A percentile compares a stretch with the other conserved stretches of the same genome.
phyloP scores from a whole-genome alignment of 2,329 filamentous ascomycete species.

The Falciphora oryzae region DNA sequence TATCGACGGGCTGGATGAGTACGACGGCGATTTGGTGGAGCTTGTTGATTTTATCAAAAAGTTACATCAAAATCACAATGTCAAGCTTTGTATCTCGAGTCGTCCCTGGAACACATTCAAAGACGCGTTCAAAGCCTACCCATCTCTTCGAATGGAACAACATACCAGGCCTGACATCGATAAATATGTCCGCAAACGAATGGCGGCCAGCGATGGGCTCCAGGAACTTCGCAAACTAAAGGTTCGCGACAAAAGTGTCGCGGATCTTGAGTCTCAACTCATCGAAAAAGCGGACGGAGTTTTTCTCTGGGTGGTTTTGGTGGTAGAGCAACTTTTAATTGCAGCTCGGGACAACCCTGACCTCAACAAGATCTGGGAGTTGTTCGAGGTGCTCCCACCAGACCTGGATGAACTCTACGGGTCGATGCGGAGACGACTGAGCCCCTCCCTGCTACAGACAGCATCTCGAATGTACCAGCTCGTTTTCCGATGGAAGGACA shows the following conservation, averaged over 20 bases:
- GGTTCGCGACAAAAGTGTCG: neutral
- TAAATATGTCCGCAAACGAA: neutral
- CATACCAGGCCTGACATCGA: neutral
- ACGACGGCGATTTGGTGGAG: neutral
- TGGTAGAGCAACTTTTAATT: neutral
- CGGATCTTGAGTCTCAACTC: neutral
- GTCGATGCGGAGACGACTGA: neutral
- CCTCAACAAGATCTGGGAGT: neutral
- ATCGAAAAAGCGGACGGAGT: neutral
- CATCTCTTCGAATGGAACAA: neutral
- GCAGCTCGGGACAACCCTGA: neutral
- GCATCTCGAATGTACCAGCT: neutral
- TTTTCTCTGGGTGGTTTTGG: neutral
- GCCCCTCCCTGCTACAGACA: neutral
- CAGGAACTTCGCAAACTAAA: neutral
- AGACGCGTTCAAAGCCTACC: neutral
- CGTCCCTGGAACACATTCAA: neutral
- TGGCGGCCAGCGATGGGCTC: neutral
- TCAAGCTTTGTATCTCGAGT: neutral
- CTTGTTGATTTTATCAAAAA: neutral
- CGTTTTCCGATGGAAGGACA: neutral
- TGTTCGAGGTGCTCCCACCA: neutral
- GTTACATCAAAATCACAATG: neutral
- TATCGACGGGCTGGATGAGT: neutral
- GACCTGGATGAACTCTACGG: neutral